Conservation (phyloP, 306 rosid genomes). For the Calophaca sinica region DNA sequence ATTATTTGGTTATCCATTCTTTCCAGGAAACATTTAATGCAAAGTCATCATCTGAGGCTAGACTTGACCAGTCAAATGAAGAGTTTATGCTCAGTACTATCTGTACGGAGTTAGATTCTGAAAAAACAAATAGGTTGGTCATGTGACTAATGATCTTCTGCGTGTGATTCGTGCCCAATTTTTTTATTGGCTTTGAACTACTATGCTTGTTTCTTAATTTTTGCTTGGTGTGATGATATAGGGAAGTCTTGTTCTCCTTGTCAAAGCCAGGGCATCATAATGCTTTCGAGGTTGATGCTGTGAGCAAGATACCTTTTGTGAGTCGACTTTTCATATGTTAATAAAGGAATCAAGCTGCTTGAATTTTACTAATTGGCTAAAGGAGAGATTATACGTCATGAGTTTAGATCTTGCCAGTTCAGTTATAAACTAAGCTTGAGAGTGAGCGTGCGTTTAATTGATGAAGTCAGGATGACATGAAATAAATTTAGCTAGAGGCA, state of each 20-base stretch:
- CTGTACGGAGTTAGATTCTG: slow-evolving; percentile 36
- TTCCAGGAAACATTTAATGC: slow-evolving; percentile 49
- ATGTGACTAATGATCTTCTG: slow-evolving; percentile 16
- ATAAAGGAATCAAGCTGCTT: slow-evolving; percentile 17
- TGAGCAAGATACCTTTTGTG: slow-evolving; percentile 43
- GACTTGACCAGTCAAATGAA: slow-evolving; percentile 35
- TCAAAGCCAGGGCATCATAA: slow-evolving; percentile 52
- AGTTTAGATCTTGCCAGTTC: slow-evolving; percentile 5
- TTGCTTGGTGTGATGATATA: slow-evolving; percentile 43
- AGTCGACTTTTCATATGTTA: slow-evolving; percentile 29
- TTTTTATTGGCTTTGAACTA: slow-evolving; percentile 1
- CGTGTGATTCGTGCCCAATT: not conserved
- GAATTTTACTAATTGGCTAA: not conserved
- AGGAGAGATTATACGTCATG: not conserved
- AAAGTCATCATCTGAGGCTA: slow-evolving; percentile 29
- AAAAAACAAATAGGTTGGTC: slow-evolving; percentile 69
- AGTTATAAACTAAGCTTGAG: slow-evolving; percentile 16
- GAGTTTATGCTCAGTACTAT: slow-evolving; percentile 36
- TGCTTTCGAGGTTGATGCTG: slow-evolving; percentile 56
- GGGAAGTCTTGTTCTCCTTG: slow-evolving; percentile 62
- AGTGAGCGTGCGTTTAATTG: not conserved
- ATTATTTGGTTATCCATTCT: slow-evolving; percentile 6
- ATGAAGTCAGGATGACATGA: not conserved
- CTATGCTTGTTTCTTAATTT: slow-evolving; percentile 18
- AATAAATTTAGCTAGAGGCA: not conserved